These are phyloP conservation scores for Saccharomyces hybrid DNA, from an alignment of 1,139 yeast species.

Conservation along the genomic window DNA sequence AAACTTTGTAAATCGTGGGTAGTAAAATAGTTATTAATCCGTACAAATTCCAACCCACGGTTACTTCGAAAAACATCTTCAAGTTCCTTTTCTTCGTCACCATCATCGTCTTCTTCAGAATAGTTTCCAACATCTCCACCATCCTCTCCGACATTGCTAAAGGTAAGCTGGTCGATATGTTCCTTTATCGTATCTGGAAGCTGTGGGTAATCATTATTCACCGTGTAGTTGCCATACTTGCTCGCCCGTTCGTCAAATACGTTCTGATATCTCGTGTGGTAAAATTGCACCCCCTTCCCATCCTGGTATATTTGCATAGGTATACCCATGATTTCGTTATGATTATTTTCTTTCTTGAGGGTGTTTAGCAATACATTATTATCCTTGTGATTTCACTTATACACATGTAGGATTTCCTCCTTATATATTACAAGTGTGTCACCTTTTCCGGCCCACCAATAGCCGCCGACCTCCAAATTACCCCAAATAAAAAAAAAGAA, in stretches of 20 bases:
- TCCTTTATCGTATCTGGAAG: background rate
- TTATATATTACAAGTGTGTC: background rate
- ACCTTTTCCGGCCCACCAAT: background rate
- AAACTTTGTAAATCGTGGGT: background rate
- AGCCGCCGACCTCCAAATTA: constrained; percentile 1
- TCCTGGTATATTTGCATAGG: background rate
- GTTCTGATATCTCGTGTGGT: background rate
- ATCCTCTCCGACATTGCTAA: background rate
- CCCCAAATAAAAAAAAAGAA: background rate
- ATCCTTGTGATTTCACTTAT: background rate
- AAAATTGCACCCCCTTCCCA: background rate
- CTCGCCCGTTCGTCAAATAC: background rate
- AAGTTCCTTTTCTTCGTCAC: background rate
- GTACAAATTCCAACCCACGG: background rate
- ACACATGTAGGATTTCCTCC: background rate
- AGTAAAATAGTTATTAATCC: background rate
- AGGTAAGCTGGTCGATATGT: background rate
- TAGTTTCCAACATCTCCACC: background rate
- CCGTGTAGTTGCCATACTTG: background rate
- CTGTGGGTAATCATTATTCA: background rate
- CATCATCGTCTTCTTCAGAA: background rate
- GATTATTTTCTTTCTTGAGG: background rate
- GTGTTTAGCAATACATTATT: background rate
- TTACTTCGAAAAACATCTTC: background rate
- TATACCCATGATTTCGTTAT: background rate